phyloP scores from a whole-genome alignment of 202 grass and related monocot genomes.

The Cymbopogon flexuosus region DNA sequence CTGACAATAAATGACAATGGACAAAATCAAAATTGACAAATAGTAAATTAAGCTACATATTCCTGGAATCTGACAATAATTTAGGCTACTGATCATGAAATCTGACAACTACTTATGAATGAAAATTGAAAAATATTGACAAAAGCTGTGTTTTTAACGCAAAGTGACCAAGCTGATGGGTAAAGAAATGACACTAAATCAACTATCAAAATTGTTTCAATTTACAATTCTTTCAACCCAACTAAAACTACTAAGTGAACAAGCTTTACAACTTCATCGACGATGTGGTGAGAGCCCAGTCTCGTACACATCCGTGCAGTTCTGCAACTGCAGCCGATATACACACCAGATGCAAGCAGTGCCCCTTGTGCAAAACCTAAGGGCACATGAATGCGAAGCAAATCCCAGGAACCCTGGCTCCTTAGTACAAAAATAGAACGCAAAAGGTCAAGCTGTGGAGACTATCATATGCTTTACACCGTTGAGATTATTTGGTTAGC shows the following conservation, averaged over 20 bases:
- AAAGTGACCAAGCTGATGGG: background rate
- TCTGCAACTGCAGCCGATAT: conserved; percentile 35
- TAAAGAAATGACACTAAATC: conserved; percentile 1
- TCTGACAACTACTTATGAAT: too few species aligned
- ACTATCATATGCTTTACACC: conserved; percentile 16
- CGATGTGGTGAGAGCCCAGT: conserved; percentile 18
- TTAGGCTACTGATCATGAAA: too few species aligned
- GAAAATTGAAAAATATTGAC: too few species aligned
- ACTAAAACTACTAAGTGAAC: conserved; percentile 37
- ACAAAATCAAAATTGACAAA: too few species aligned
- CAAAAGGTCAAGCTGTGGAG: conserved; percentile 25
- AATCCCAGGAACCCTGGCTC: conserved; percentile 30
- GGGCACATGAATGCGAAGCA: conserved; percentile 37
- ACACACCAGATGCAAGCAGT: conserved; percentile 32
- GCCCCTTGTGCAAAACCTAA: conserved; percentile 47
- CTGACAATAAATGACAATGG: too few species aligned
- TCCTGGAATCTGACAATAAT: too few species aligned
- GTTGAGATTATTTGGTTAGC: background rate
- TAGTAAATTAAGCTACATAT: too few species aligned
- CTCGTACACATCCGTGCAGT: background rate
- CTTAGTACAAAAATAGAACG: conserved; percentile 18
- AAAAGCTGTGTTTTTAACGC: background rate
- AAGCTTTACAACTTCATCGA: conserved; percentile 37
- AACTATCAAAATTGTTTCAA: conserved; percentile 46
- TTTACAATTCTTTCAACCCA: conserved; percentile 44